Evolutionary conservation across 1,284 basidiomycete species (phyloP).

Genomic region (Pascua sp.): DNA sequence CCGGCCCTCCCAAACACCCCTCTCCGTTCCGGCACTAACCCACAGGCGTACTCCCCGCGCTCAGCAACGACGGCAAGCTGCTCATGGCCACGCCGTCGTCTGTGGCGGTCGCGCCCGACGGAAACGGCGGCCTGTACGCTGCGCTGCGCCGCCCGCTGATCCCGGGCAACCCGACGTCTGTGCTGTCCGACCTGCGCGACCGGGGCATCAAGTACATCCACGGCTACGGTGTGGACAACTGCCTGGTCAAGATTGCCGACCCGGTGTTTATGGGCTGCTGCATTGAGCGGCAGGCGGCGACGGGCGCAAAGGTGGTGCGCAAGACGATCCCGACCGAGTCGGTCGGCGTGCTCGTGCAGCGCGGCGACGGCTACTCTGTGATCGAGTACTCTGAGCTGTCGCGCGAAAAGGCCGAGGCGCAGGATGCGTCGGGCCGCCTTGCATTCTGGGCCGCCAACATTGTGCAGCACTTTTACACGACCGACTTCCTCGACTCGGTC

Average conservation of each 20-base stretch:
- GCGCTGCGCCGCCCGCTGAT: slow-evolving; percentile 78
- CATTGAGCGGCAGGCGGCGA: slow-evolving; percentile 77
- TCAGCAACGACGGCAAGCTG: slow-evolving; percentile 91
- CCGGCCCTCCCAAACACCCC: background rate
- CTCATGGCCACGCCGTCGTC: slow-evolving; percentile 73
- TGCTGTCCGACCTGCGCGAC: slow-evolving; percentile 74
- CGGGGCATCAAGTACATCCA: slow-evolving; percentile 87
- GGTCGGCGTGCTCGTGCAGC: slow-evolving; percentile 88
- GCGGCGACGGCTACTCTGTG: slow-evolving; percentile 78
- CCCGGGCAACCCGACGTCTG: slow-evolving; percentile 58
- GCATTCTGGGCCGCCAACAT: slow-evolving; percentile 95
- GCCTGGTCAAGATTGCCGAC: slow-evolving; percentile 94
- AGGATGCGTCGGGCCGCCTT: slow-evolving; percentile 70
- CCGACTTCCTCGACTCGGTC: slow-evolving; percentile 73
- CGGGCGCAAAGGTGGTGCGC: slow-evolving; percentile 93
- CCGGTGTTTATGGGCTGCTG: slow-evolving; percentile 94
- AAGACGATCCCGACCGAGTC: slow-evolving; percentile 83
- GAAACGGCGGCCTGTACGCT: slow-evolving; percentile 95
- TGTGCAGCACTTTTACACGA: slow-evolving; percentile 97
- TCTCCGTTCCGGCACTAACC: slow-evolving; percentile 7
- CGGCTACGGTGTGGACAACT: slow-evolving; percentile 98
- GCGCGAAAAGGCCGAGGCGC: slow-evolving; percentile 73
- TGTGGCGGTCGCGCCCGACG: slow-evolving; percentile 91
- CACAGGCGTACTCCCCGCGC: slow-evolving; percentile 87
- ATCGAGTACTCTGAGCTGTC: slow-evolving; percentile 98